These are phyloP conservation scores for Boletus barrowsii DNA, from an alignment of 768 basidiomycete genomes.

Conservation along the genomic window DNA sequence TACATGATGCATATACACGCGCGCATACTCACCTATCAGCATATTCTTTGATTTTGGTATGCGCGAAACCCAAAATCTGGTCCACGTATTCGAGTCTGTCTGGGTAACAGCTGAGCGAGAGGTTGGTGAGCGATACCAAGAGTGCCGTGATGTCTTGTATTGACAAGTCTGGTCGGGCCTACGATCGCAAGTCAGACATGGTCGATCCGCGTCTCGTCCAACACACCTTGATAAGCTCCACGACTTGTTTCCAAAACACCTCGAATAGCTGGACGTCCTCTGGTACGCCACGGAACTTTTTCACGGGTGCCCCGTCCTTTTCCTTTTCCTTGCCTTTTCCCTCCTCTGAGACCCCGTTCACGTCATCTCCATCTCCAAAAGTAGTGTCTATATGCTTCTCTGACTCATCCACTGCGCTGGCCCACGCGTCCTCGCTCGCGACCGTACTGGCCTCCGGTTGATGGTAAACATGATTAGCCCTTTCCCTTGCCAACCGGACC, in stretches of 20 bases:
- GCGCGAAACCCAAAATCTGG: conserved; percentile 88
- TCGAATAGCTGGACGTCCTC: conserved; percentile 95
- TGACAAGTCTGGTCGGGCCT: conserved; percentile 96
- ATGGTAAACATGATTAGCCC: conserved; percentile 50
- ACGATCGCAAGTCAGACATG: conserved; percentile 5
- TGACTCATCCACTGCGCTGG: conserved; percentile 18
- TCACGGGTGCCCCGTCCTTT: conserved; percentile 53
- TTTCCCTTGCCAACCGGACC: conserved; percentile 71
- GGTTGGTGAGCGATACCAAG: conserved; percentile 90
- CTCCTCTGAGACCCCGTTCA: conserved; percentile 24
- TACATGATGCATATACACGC: neutral
- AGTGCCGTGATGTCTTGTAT: conserved; percentile 98
- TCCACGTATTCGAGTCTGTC: conserved; percentile 97
- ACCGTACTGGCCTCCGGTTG: conserved; percentile 22
- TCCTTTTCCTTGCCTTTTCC: conserved; percentile 55
- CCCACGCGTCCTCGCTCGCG: conserved; percentile 29
- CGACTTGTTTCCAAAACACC: conserved; percentile 98
- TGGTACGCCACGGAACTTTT: conserved; percentile 93
- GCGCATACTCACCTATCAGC: conserved; percentile 57
- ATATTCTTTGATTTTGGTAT: conserved; percentile 81
- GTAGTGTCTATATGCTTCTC: conserved; percentile 14
- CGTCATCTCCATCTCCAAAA: neutral
- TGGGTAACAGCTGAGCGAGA: conserved; percentile 95
- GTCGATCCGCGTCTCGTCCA: neutral
- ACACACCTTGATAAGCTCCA: conserved; percentile 91